These are phyloP conservation scores for Herpetospermum pedunculosum DNA, from an alignment of 306 rosid species.

Conservation along the genomic window DNA sequence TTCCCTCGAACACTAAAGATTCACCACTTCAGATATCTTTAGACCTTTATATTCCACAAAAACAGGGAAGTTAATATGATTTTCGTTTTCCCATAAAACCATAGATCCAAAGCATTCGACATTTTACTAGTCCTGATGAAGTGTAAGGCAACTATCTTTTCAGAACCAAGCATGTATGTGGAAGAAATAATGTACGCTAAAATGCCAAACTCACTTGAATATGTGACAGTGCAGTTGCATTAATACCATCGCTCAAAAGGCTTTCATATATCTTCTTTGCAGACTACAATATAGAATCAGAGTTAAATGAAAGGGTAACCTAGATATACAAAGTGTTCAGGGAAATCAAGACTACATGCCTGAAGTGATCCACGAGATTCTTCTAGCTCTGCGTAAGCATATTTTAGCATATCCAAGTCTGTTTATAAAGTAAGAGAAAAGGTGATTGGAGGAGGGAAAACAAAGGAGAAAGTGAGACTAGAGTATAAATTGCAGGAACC, in stretches of 20 bases:
- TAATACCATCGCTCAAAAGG: slow-evolving; percentile 61
- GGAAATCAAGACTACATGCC: slow-evolving; percentile 28
- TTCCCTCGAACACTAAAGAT: background rate
- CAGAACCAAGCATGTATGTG: background rate
- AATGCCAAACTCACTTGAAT: slow-evolving; percentile 51
- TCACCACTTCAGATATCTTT: background rate
- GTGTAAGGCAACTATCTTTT: background rate
- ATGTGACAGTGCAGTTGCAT: slow-evolving; percentile 70
- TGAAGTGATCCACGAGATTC: slow-evolving; percentile 96
- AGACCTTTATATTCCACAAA: background rate
- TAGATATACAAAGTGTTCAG: slow-evolving; percentile 7
- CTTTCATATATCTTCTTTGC: slow-evolving; percentile 85
- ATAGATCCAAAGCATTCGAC: background rate
- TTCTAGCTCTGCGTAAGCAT: slow-evolving; percentile 95
- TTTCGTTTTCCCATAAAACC: background rate
- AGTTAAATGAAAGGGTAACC: background rate
- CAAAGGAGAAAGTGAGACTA: background rate
- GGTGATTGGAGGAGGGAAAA: background rate
- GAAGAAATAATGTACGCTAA: background rate
- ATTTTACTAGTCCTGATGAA: background rate
- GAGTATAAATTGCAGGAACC: slow-evolving; percentile 7
- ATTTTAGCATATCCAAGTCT: slow-evolving; percentile 82
- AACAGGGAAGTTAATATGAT: background rate
- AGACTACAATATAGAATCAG: slow-evolving; percentile 43
- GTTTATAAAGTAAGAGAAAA: slow-evolving; percentile 10